phyloP scores from a whole-genome alignment of 2,329 filamentous ascomycete species.

The Hypoxylon sp. region DNA sequence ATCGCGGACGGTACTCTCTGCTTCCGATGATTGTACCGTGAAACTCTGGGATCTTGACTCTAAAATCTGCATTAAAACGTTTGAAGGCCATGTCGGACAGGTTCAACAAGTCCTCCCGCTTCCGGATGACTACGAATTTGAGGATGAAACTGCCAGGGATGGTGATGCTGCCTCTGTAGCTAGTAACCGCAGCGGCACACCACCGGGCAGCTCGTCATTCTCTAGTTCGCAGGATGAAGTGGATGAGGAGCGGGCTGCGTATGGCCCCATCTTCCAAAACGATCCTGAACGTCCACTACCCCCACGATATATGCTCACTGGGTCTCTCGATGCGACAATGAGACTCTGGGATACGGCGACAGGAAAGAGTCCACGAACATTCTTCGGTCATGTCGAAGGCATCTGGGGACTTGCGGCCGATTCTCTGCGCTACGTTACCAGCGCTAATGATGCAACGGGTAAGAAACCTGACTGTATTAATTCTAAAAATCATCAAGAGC shows the following conservation, averaged over 20 bases:
- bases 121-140: conserved; percentile 89
- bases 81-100: conserved; percentile 92
- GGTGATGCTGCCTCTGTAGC: conserved; percentile 69
- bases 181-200: conserved; percentile 64
- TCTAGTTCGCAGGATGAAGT: conserved; percentile 48
- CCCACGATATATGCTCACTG: conserved; percentile 92
- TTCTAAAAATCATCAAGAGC: neutral
- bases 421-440: conserved; percentile 87
- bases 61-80: conserved; percentile 80
- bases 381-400: conserved; percentile 97
- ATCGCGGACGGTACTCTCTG: conserved; percentile 90
- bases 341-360: conserved; percentile 91
- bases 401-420: conserved; percentile 95
- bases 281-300: conserved; percentile 78
- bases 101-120: conserved; percentile 92
- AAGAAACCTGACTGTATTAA: conserved; percentile 10
- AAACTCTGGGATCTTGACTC: conserved; percentile 95
- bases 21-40: conserved; percentile 92
- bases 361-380: conserved; percentile 87
- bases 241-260: conserved; percentile 67
- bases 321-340: conserved; percentile 90
- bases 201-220: conserved; percentile 50
- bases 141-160: conserved; percentile 72
- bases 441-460: conserved; percentile 84
- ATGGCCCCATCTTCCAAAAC: conserved; percentile 74